Evolutionary conservation across 2,329 filamentous ascomycete species (phyloP), one percentile per base, ranked within the genome.

Genomic region (Exophiala dermatitidis): DNA sequence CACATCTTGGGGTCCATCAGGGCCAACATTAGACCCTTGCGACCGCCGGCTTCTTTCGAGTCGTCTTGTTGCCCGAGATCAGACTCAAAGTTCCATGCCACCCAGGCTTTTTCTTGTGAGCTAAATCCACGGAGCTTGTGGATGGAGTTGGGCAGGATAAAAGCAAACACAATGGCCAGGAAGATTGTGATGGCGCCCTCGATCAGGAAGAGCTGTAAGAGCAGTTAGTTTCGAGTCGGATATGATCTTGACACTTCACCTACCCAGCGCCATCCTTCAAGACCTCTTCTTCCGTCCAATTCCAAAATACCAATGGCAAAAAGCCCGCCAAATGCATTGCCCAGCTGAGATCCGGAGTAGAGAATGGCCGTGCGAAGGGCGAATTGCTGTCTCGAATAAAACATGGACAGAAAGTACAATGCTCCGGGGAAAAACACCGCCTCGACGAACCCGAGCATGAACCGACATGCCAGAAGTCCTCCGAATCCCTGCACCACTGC

Each of bases 71-170:
- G 57, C 31, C 57, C 57, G 5, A 54, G 48, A 48, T 59, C 57
- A 8, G 45, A 48, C 29, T 57, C 51, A 43, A 51, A 57, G 47
- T 57, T 54, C 53, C 53, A 57, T 64, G 79, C 76, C 0, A 79
- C 79, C 42, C 74, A 71, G 2, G 75, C 66, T 50, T 75, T 70
- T 64, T 83, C 79, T 59, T 83, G 75, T 36, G 79, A 73, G 1
- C 77, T 77, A 58, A 85, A 80, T 63, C 81, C 82, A 8, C 71
- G 70, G 4, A 78, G 81, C 4, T 77, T 81, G 40, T 76, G 74
- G 2, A 85, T 84, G 58, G 85, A 85, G 64, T 87, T 81, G 1
- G 84, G 84, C 4, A 88, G 71, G 31, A 87, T 69, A 59, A 81
- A 82, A 62, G 76, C 77, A 1, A 81, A 74, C 1, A 66, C 61